phyloP scores from a whole-genome alignment of 352 stramenopile species.

The Pythium rhizo-oryzae region DNA sequence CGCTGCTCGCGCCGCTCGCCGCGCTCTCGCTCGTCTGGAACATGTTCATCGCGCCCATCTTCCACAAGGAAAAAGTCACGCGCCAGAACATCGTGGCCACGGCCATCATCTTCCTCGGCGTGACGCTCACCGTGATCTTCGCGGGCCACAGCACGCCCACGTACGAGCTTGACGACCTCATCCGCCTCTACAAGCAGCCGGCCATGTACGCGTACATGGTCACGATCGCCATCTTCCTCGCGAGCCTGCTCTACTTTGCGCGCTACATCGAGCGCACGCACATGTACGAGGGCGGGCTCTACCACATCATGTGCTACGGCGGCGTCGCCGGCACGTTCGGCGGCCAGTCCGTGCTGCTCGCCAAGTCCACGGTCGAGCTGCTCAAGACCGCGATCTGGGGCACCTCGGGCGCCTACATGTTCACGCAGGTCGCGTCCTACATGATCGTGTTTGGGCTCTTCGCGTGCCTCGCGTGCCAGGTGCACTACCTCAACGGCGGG shows the following conservation, averaged over 20 bases:
- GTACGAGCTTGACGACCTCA: slow-evolving; percentile 88
- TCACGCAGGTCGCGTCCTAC: slow-evolving; percentile 79
- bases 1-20: slow-evolving; percentile 86
- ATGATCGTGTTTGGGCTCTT: slow-evolving; percentile 71
- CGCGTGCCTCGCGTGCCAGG: slow-evolving; percentile 75
- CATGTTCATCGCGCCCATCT: slow-evolving; percentile 89
- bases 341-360: slow-evolving; percentile 87
- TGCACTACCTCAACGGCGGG: slow-evolving; percentile 90
- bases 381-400: slow-evolving; percentile 91
- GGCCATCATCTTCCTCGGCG: slow-evolving; percentile 88
- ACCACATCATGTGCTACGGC: slow-evolving; percentile 89
- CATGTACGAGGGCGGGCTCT: slow-evolving; percentile 65
- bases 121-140: slow-evolving; percentile 90
- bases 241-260: slow-evolving; percentile 57
- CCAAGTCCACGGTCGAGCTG: slow-evolving; percentile 89
- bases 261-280: slow-evolving; percentile 79
- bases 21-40: slow-evolving; percentile 92
- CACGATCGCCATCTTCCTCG: slow-evolving; percentile 69
- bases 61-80: slow-evolving; percentile 91
- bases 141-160: slow-evolving; percentile 82
- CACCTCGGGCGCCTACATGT: slow-evolving; percentile 69
- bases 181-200: slow-evolving; percentile 74
- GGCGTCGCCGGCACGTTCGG: slow-evolving; percentile 89
- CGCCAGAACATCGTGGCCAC: slow-evolving; percentile 80
- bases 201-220: slow-evolving; percentile 88